phyloP scores from a whole-genome alignment of 768 basidiomycete genomes.

The Tulasnella sp. region DNA sequence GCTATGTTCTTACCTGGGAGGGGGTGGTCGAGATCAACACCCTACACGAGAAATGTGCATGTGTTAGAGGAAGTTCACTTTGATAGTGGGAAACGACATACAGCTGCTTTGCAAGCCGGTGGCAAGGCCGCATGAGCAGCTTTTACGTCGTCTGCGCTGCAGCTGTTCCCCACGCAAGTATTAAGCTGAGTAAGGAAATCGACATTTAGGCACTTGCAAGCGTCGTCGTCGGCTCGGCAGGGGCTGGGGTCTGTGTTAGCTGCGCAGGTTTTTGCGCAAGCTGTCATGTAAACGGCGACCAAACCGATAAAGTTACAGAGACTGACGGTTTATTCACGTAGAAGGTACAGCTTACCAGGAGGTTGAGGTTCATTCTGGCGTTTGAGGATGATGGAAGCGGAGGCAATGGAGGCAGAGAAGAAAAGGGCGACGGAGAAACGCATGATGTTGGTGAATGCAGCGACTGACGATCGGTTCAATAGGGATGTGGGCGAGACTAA shows the following conservation, averaged over 20 bases:
- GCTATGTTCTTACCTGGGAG: not conserved
- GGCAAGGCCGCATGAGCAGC: not conserved
- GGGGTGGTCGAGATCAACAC: not conserved
- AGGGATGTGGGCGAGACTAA: not conserved
- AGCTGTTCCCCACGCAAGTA: no score
- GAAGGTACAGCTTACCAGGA: not conserved
- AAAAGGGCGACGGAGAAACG: not conserved
- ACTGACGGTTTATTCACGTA: not conserved
- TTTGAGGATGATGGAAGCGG: not conserved
- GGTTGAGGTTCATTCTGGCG: not conserved
- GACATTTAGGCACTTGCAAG: no score
- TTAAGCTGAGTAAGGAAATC: no score
- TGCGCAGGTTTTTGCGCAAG: not conserved
- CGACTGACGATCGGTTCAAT: not conserved
- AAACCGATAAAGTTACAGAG: not conserved
- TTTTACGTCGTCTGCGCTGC: not conserved
- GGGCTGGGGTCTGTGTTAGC: not conserved
- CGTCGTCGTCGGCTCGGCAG: no score
- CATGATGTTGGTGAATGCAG: not conserved
- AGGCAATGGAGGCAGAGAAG: not conserved
- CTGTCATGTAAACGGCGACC: no score
- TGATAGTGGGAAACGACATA: no score
- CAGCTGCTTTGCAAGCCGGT: no score
- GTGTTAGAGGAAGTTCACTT: not conserved
- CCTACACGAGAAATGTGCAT: not conserved